phyloP scores from a whole-genome alignment of 1,139 yeast species.

The Magnusiomyces fungicola region DNA sequence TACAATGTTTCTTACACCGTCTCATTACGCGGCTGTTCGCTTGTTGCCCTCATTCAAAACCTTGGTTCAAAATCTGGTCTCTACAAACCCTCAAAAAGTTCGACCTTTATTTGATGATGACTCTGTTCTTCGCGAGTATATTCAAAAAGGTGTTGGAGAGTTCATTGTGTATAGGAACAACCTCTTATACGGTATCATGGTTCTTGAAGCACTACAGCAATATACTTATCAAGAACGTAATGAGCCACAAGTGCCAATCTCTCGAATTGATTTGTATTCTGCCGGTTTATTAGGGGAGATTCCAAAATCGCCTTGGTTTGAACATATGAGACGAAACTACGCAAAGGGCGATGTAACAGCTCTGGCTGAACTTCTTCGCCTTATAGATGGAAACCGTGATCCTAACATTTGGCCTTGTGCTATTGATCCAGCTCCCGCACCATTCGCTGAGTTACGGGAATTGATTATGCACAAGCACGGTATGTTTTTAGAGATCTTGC shows the following conservation, averaged over 20 bases:
- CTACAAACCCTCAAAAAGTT: background rate
- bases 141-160: conserved; percentile 4
- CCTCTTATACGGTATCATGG: conserved; percentile 9
- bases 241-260: background rate
- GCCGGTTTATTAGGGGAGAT: conserved; percentile 1
- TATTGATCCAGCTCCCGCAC: background rate
- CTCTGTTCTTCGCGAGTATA: conserved; percentile 1
- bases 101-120: conserved; percentile 2
- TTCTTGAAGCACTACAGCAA: conserved; percentile 4
- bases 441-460: background rate
- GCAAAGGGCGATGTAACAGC: background rate
- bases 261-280: conserved; percentile 3
- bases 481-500: background rate
- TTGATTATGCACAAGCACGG: background rate
- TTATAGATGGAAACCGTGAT: background rate
- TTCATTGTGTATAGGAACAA: conserved; percentile 9
- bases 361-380: background rate
- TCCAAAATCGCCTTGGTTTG: background rate
- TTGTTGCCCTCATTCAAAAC: conserved; percentile 1
- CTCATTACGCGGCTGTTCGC: conserved; percentile 2
- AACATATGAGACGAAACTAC: background rate
- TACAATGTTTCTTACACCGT: background rate
- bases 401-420: conserved; percentile 3
- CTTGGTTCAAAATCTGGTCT: background rate
- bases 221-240: background rate